Percentiles rank a stretch among this genome's conserved stretches.
Conservation (phyloP, 495 filamentous ascomycete genomes). For the Echria macrotheca region DNA sequence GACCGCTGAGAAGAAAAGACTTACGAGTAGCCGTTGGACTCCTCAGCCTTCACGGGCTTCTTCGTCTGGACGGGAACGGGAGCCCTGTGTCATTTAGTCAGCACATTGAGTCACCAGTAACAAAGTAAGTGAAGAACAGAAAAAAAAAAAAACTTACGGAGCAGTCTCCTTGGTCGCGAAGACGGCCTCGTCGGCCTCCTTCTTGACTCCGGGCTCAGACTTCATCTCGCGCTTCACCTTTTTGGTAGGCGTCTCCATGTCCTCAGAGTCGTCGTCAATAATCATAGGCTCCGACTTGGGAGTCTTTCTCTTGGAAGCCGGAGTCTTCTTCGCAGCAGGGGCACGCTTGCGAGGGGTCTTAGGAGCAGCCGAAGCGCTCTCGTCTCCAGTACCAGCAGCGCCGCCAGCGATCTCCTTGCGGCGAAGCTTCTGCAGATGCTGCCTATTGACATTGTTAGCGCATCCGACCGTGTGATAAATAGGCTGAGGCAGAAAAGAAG, state of each 20-base stretch:
- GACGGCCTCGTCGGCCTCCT: not conserved
- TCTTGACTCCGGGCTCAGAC: not conserved
- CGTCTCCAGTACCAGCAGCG: not conserved
- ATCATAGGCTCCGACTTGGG: slow-evolving; percentile 13
- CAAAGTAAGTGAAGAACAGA: no score
- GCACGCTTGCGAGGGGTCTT: slow-evolving; percentile 10
- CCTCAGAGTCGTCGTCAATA: slow-evolving; percentile 4
- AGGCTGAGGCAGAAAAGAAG: slow-evolving; percentile 4
- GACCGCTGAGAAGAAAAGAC: no score
- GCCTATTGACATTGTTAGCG: no score
- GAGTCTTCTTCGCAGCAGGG: slow-evolving; percentile 4
- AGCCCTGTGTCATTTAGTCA: no score
- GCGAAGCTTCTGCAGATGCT: slow-evolving; percentile 37
- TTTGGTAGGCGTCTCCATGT: not conserved
- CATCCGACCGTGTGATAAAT: no score
- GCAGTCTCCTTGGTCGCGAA: no score
- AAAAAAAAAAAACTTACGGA: no score
- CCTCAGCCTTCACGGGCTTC: not conserved
- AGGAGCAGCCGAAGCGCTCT: slow-evolving; percentile 2
- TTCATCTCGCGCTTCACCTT: slow-evolving; percentile 4
- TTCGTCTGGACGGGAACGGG: not conserved
- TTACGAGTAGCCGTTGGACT: not conserved
- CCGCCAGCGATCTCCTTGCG: slow-evolving; percentile 23
- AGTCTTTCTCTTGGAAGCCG: slow-evolving; percentile 5
- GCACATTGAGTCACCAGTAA: not conserved